These are phyloP conservation scores for Sugiyamaella grinbergsii DNA, from an alignment of 1,139 yeast genomes.

Conservation along the genomic window DNA sequence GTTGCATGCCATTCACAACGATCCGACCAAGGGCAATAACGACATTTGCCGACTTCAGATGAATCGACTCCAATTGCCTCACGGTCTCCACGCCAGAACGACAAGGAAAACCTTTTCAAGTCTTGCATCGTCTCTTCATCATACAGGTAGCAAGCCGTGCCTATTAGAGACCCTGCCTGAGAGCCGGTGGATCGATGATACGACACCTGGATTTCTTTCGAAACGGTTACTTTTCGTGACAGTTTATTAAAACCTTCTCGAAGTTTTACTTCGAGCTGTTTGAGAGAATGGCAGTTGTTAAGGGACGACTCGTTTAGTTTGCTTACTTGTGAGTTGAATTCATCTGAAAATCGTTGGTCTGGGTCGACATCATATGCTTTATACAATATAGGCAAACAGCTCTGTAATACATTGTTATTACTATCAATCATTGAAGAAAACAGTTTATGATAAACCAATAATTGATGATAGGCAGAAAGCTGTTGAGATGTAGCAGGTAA, in stretches of 20 bases:
- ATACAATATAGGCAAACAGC: constrained; percentile 17
- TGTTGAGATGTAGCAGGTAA: constrained; percentile 34
- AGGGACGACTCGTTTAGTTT: neutral
- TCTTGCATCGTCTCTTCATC: constrained; percentile 28
- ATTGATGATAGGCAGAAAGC: constrained; percentile 41
- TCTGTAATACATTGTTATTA: neutral
- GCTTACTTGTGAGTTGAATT: neutral
- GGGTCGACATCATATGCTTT: constrained; percentile 17
- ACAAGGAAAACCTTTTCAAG: constrained; percentile 33
- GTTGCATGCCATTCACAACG: constrained; percentile 32
- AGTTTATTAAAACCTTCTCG: neutral
- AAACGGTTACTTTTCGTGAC: constrained; percentile 7
- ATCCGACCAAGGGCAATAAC: constrained; percentile 27
- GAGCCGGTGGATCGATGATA: constrained; percentile 26
- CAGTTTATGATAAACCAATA: constrained; percentile 38
- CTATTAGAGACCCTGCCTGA: constrained; percentile 24
- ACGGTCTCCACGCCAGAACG: constrained; percentile 36
- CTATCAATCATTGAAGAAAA: constrained; percentile 26
- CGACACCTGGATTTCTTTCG: constrained; percentile 28
- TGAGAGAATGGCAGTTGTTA: neutral
- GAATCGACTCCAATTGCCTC: constrained; percentile 35
- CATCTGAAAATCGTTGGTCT: constrained; percentile 10
- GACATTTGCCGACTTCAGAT: constrained; percentile 31
- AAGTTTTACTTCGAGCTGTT: neutral
- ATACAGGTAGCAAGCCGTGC: constrained; percentile 27